Evolutionary conservation across 2,329 filamentous ascomycete species (phyloP).

Genomic region (Apiospora phragmitis): DNA sequence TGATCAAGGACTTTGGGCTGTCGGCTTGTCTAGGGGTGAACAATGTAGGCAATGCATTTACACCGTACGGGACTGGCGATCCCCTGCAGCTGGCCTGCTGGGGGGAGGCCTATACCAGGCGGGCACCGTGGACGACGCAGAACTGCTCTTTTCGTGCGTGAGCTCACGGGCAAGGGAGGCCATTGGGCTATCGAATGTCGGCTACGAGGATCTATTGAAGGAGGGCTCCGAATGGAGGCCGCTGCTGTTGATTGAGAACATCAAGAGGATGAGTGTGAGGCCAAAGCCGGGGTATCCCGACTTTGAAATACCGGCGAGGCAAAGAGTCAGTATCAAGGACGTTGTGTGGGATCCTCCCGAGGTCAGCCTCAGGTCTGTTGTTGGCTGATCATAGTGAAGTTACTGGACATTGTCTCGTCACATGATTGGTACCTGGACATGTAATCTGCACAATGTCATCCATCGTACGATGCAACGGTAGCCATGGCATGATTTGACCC

Average conservation of each 20-base stretch:
- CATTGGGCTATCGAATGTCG: conserved; percentile 28
- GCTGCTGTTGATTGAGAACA: conserved; percentile 31
- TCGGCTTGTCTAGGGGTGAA: conserved; percentile 66
- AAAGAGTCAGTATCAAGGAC: conserved; percentile 32
- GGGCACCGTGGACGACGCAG: conserved; percentile 59
- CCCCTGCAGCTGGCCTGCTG: conserved; percentile 63
- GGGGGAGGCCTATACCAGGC: conserved; percentile 66
- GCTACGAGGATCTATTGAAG: conserved; percentile 15
- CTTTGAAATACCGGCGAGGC: conserved; percentile 28
- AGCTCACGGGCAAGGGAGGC: conserved; percentile 36
- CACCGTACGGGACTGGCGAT: conserved; percentile 67
- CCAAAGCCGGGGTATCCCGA: conserved; percentile 14
- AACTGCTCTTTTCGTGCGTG: conserved; percentile 50
- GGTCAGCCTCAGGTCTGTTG: conserved; percentile 21
- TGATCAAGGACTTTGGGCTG: conserved; percentile 60
- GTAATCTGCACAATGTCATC: background rate
- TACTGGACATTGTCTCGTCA: background rate
- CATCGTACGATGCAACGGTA: background rate
- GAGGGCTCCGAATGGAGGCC: conserved; percentile 23
- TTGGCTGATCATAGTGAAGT: background rate
- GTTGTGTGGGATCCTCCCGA: conserved; percentile 41
- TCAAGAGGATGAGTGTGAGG: conserved; percentile 22
- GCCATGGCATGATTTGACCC: background rate
- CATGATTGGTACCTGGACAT: too few species aligned
- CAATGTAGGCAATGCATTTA: conserved; percentile 75